Conservation (phyloP, 768 basidiomycete species). For the Gymnopilus dilepis region DNA sequence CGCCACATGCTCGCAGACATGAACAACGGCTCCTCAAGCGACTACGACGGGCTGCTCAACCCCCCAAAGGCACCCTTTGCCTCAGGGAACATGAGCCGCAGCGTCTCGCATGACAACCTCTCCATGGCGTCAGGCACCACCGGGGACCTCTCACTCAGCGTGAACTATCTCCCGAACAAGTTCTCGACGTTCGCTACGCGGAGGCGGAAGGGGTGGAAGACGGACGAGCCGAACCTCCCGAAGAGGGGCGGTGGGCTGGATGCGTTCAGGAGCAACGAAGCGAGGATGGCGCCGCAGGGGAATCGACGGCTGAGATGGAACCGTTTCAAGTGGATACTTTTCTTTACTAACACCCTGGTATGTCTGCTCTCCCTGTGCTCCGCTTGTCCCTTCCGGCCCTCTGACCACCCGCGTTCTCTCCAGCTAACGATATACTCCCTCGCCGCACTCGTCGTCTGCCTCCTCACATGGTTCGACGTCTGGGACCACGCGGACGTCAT, state of each 20-base stretch:
- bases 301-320: slow-evolving; percentile 67
- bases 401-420: not conserved
- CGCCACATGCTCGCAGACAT: slow-evolving; percentile 48
- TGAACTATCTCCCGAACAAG: slow-evolving; percentile 81
- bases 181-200: slow-evolving; percentile 57
- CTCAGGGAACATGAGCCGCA: not conserved
- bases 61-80: slow-evolving; percentile 45
- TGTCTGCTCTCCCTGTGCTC: slow-evolving; percentile 20
- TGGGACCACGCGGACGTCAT: slow-evolving; percentile 71
- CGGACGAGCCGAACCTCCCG: slow-evolving; percentile 43
- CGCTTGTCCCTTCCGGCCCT: not conserved
- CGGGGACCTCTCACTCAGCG: slow-evolving; percentile 61
- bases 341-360: slow-evolving; percentile 63
- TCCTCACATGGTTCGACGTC: slow-evolving; percentile 82
- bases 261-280: slow-evolving; percentile 59
- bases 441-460: slow-evolving; percentile 61
- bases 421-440: slow-evolving; percentile 64
- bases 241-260: slow-evolving; percentile 75
- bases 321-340: slow-evolving; percentile 83
- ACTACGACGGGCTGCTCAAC: slow-evolving; percentile 40
- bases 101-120: slow-evolving; percentile 11
- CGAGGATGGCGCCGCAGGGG: slow-evolving; percentile 51
- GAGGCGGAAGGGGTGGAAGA: slow-evolving; percentile 40
- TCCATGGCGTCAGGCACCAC: slow-evolving; percentile 34
- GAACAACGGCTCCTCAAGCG: slow-evolving; percentile 26